Base-by-base conservation (phyloP, 805 yeast species). In the Candida saitoana region DNA sequence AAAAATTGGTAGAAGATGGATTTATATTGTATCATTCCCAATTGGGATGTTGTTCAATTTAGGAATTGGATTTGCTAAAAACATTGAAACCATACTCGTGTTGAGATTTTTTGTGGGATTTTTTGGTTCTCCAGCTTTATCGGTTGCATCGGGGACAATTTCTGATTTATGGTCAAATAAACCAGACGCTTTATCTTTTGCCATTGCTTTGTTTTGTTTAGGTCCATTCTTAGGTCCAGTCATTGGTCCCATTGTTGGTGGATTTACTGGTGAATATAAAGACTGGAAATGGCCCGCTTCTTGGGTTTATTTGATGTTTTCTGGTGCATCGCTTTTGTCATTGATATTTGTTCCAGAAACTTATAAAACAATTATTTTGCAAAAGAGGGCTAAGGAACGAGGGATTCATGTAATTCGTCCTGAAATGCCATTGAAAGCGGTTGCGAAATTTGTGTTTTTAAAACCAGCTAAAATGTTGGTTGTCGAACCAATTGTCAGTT, bases 151-250 rank as follows among this genome's bases (percentile, higher is more conserved):
- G 40, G 96, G 96, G 48, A 81, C 93, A 4, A 78, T 88, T 47
- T 67, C 82, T 41, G 96, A 88, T 63, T 62, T 87, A 37, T 88
- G 90, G 81, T 74, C 71, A 16, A 44, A 46, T 20, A 50, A 57
- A 11, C 77, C 81, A 4, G 74, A 76, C 33, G 79, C 80, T 56
- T 63, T 80, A 55, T 84, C 88, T 12, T 51, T 81, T 3, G 89
- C 95, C n/a, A 77, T 85, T 81, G 77, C 85, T 3, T 62, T 80
- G n/a, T 86, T 84, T 64, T 82, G 90, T 59, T 62, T 84, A 42
- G 85, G 89, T 9, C 89, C 93, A 17, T 82, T 87, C 50, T 70
- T 82, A 56, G 95, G 95, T 40, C 95, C 95, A 2, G 83, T 82
- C 31, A 60, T 82, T 34, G 87, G 89, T 38, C 90, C 90, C 5